Conservation (phyloP, 2,329 filamentous ascomycete genomes). For the Hymenoscyphus linearis region DNA sequence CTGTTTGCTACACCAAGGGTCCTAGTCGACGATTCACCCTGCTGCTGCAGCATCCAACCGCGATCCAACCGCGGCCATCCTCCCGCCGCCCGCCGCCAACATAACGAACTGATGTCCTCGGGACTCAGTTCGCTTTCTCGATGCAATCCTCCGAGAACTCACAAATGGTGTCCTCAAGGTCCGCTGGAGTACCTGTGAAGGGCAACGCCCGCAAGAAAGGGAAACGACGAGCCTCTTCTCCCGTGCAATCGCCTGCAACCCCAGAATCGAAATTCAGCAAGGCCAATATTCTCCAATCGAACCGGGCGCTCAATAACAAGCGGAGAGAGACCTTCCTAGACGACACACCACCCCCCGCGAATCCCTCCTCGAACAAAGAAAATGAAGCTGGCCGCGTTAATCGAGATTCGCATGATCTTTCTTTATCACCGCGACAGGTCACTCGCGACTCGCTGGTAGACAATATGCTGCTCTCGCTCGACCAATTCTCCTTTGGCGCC, state of each 20-base stretch:
- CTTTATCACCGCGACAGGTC: conserved; percentile 68
- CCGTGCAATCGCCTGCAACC: conserved; percentile 26
- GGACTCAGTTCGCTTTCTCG: conserved; percentile 13
- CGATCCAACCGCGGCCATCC: no score
- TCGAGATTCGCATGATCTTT: conserved; percentile 65
- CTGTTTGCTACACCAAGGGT: neutral
- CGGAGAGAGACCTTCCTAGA: conserved; percentile 32
- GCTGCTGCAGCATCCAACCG: conserved; percentile 1
- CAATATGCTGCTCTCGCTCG: conserved; percentile 91
- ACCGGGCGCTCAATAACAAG: conserved; percentile 27
- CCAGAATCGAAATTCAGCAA: conserved; percentile 18
- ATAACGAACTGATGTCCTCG: conserved; percentile 4
- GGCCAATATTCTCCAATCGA: conserved; percentile 23
- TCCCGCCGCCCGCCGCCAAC: neutral
- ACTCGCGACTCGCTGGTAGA: conserved; percentile 88
- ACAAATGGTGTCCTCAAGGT: conserved; percentile 25
- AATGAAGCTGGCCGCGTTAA: conserved; percentile 17
- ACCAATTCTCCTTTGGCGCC: conserved; percentile 65
- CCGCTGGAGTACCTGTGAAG: conserved; percentile 27
- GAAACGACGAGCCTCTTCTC: conserved; percentile 22
- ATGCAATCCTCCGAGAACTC: conserved; percentile 29
- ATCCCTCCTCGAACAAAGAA: conserved; percentile 23
- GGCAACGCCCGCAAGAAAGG: conserved; percentile 29
- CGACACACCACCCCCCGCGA: conserved; percentile 33
- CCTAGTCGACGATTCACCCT: no score